phyloP scores from a whole-genome alignment of 768 basidiomycete genomes.

The Hortiboletus campestris region DNA sequence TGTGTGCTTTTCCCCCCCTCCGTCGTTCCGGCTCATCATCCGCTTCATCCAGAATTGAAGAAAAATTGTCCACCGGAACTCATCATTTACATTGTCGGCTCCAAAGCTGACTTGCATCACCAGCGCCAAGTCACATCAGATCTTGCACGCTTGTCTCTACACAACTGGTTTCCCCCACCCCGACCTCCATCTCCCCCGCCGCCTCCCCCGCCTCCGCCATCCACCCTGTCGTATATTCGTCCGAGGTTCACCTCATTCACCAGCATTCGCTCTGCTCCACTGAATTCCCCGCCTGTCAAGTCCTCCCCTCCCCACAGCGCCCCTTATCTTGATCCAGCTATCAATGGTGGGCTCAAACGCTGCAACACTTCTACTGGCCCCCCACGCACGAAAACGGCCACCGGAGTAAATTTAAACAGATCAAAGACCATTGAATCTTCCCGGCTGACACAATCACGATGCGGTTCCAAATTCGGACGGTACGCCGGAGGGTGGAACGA shows the following conservation, averaged over 20 bases:
- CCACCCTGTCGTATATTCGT: slow-evolving; percentile 36
- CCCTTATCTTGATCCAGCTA: slow-evolving; percentile 61
- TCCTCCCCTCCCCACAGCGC: slow-evolving; percentile 56
- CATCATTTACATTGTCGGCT: slow-evolving; percentile 93
- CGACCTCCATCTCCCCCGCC: slow-evolving; percentile 64
- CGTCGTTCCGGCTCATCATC: not conserved
- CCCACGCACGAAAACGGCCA: slow-evolving; percentile 50
- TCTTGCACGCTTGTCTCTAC: slow-evolving; percentile 77
- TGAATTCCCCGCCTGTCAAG: slow-evolving; percentile 42
- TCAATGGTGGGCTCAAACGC: slow-evolving; percentile 51
- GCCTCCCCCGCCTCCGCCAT: slow-evolving; percentile 50
- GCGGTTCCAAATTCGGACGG: slow-evolving; percentile 54
- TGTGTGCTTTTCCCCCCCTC: slow-evolving; percentile 30
- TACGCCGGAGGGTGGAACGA: slow-evolving; percentile 55
- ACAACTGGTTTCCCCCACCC: slow-evolving; percentile 87
- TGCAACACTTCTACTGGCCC: slow-evolving; percentile 49
- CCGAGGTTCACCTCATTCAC: slow-evolving; percentile 39
- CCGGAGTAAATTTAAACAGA: slow-evolving; percentile 31
- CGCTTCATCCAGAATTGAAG: slow-evolving; percentile 64
- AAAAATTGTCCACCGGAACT: slow-evolving; percentile 86
- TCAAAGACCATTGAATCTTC: slow-evolving; percentile 40
- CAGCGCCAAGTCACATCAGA: slow-evolving; percentile 78
- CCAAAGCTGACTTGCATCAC: slow-evolving; percentile 79
- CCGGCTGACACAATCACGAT: slow-evolving; percentile 49
- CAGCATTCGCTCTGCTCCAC: slow-evolving; percentile 61